A percentile compares a stretch with the other conserved stretches of the same genome.
phyloP scores from a whole-genome alignment of 2,329 filamentous ascomycete genomes.

The Lasiodiplodia theobromae region DNA sequence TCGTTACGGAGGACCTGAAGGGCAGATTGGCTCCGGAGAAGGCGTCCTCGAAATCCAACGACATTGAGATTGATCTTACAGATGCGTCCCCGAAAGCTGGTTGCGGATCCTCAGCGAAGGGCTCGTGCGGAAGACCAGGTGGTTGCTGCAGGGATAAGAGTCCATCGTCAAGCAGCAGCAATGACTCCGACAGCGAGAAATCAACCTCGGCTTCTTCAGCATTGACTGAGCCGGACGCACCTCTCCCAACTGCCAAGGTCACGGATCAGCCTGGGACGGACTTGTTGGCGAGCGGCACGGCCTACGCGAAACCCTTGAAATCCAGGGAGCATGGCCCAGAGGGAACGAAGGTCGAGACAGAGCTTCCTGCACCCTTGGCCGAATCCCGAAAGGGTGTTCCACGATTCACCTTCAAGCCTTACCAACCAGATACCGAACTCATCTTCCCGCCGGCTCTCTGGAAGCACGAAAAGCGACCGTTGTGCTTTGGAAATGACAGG shows the following conservation, averaged over 20 bases:
- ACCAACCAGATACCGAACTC: constrained; percentile 86
- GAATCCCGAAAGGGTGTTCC: constrained; percentile 59
- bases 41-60: background rate
- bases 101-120: constrained; percentile 38
- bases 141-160: constrained; percentile 47
- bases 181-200: constrained; percentile 38
- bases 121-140: constrained; percentile 46
- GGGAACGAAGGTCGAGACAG: constrained; percentile 61
- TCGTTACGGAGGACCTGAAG: constrained; percentile 64
- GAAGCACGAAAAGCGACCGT: constrained; percentile 77
- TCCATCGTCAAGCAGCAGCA: constrained; percentile 37
- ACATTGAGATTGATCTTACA: constrained; percentile 37
- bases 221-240: constrained; percentile 28
- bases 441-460: constrained; percentile 88
- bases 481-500: constrained; percentile 90
- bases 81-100: constrained; percentile 37
- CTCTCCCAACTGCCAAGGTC: constrained; percentile 38
- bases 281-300: constrained; percentile 39
- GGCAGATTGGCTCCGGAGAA: constrained; percentile 41
- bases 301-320: constrained; percentile 45
- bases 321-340: constrained; percentile 39
- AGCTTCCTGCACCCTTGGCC: constrained; percentile 48
- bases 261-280: constrained; percentile 37
- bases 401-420: constrained; percentile 83
- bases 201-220: constrained; percentile 35